phyloP scores from a whole-genome alignment of 352 stramenopile species.

The Phytophthora cactorum region DNA sequence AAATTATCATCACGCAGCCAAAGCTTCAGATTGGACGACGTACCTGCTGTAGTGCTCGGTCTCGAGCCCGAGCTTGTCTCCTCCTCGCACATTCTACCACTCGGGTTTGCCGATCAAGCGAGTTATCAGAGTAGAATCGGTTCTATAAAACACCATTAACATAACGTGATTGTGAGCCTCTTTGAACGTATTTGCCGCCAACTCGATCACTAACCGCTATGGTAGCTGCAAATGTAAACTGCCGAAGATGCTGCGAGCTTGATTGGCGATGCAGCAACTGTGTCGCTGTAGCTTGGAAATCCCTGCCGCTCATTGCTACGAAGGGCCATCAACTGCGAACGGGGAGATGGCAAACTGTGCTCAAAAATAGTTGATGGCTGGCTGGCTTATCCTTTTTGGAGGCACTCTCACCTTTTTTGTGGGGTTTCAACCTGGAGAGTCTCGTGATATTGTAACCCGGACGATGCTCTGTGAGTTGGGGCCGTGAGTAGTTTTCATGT shows the following conservation, averaged over 20 bases:
- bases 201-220: slow-evolving; percentile 36
- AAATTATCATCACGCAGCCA: background rate
- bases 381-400: slow-evolving; percentile 2
- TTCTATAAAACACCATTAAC: slow-evolving; percentile 40
- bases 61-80: slow-evolving; percentile 51
- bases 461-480: slow-evolving; percentile 32
- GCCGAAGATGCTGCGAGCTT: slow-evolving; percentile 38
- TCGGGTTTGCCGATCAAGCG: slow-evolving; percentile 56
- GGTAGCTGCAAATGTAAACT: slow-evolving; percentile 43
- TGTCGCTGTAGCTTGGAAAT: slow-evolving; percentile 36
- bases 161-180: background rate
- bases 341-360: background rate
- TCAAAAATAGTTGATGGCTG: slow-evolving; percentile 30
- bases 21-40: background rate
- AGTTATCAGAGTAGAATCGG: slow-evolving; percentile 80
- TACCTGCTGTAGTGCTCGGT: slow-evolving; percentile 67
- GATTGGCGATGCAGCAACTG: slow-evolving; percentile 49
- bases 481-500: slow-evolving; percentile 34
- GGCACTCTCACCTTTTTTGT: background rate
- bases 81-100: slow-evolving; percentile 67
- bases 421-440: slow-evolving; percentile 37
- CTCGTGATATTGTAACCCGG: slow-evolving; percentile 10
- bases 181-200: background rate
- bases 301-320: slow-evolving; percentile 30
- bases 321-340: slow-evolving; percentile 3